A percentile compares a stretch with the other conserved stretches of the same genome.
Conservation (phyloP, 495 filamentous ascomycete genomes). For the Annulohypoxylon moriforme region DNA sequence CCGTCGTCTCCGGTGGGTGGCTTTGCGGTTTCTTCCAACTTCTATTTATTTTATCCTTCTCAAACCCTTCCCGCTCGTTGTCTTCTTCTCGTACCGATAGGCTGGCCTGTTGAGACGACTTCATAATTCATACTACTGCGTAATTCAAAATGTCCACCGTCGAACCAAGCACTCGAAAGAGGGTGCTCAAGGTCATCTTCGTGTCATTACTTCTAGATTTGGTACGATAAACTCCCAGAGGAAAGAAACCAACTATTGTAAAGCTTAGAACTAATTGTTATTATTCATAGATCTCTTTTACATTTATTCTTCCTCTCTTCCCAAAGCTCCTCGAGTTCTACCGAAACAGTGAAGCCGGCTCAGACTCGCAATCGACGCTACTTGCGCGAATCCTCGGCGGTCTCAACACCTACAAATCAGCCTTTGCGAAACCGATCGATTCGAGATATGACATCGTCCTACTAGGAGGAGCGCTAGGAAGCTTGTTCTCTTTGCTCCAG, state of each 20-base stretch:
- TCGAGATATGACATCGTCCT: conserved; percentile 97
- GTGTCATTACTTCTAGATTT: conserved; percentile 65
- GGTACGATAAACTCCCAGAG: conserved; percentile 48
- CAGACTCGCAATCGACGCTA: conserved; percentile 68
- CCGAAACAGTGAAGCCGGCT: conserved; percentile 71
- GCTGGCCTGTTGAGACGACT: conserved; percentile 39
- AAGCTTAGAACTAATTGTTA: conserved; percentile 36
- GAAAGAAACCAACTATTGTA: not conserved
- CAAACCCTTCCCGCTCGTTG: conserved; percentile 9
- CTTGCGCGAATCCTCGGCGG: conserved; percentile 82
- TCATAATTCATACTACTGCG: not conserved
- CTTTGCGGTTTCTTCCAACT: conserved; percentile 5
- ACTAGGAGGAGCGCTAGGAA: conserved; percentile 92
- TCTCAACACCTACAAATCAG: conserved; percentile 94
- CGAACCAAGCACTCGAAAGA: conserved; percentile 71
- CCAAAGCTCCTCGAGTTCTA: conserved; percentile 96
- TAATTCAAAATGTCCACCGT: conserved; percentile 55
- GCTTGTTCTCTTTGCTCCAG: conserved; percentile 92
- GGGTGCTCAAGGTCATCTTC: conserved; percentile 80
- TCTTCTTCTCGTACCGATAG: conserved; percentile 17
- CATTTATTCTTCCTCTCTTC: conserved; percentile 98
- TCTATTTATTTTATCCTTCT: not conserved
- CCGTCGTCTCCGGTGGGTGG: conserved; percentile 6
- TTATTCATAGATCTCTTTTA: conserved; percentile 63
- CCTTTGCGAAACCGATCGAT: conserved; percentile 93